Evolutionary conservation across 768 basidiomycete genomes (phyloP), one percentile per base, ranked within the genome.

Genomic region (Pulveroboletus sp.): DNA sequence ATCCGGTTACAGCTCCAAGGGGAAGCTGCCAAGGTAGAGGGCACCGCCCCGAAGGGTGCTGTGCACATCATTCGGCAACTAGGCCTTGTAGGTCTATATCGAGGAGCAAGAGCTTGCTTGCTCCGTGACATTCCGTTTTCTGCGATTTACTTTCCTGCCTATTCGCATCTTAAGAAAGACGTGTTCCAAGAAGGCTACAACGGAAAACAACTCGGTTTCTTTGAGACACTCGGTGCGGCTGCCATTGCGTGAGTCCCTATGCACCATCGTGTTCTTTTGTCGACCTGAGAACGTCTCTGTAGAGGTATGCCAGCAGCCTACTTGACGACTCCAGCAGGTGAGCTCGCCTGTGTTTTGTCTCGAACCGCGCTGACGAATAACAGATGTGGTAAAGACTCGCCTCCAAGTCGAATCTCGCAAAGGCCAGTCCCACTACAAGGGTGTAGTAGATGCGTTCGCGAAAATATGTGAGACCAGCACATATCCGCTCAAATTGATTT

Each of bases 251-350:
- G 68, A 64, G 87, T 79, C 38, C 24, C 31, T 39, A 53, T 54
- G 49, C 32, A 46, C 9, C 41, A 56, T 52, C 48, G 57, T 52
- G 55, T 52, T 46, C 18, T 21, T 39, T 28, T 42, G 35, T 56
- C 53, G 48, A 66, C 60, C 66, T 72, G 58, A 69, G 57, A 53
- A 54, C 53, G 49, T 49, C 55, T 58, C 24, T 18, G 65, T 57
- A 95, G 94, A 58, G 96, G 96, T 55, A 97, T 97, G 93, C 95
- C 95, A 48, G 93, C 94, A 39, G 93, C 93, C 35, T 94, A 93
- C 70, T 72, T 95, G 55, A 91, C 91, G 30, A 94, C 92, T 8
- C 92, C 93, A 37, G 89, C 89, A 59, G 90, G 90, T 89, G 57
- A 61, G 74, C 56, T 48, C 47, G 40, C 17, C 51, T 56, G 21